Evolutionary conservation across 1,284 basidiomycete species (phyloP), one percentile per base, ranked within the genome.

Genomic region (Meira miltonrushii): DNA sequence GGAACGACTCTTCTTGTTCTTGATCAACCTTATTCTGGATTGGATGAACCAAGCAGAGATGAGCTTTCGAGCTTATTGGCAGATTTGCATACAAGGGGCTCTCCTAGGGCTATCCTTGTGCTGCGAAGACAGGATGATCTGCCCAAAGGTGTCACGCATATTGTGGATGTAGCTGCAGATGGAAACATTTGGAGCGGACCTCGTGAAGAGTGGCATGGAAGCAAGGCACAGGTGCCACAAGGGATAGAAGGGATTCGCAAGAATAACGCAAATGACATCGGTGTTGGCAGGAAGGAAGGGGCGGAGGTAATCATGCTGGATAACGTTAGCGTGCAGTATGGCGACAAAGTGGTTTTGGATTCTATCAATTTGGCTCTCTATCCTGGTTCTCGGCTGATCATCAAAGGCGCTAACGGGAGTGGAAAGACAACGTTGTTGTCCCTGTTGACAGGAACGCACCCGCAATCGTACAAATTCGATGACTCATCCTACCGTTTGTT

Each of bases 351-450:
- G 77, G 89, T 85, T 1, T 65, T 77, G 2, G 64, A 78, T 63
- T 78, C 57, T 13, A 58, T 76, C 44, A 44, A 59, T 13, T 62
- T 76, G 39, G 39, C 37, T 6, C 23, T 78, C 17, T 53, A 50
- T 6, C 74, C 71, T 0, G 64, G 61, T 11, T 50, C 58, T 2
- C 57, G 69, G 2, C 58, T 67, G 46, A 58, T 74, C 1, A 61
- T 75, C 5, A 65, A 62, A 38, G 90, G 75, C 15, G 71, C 71
- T 46, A 78, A 77, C 51, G 75, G 75, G 3, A 91, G 90, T 0
- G 94, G 94, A 1, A 98, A 98, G 81, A 94, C 93, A 0, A 97
- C 94, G 0, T 85, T 97, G 0, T 83, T 96, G n/a, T 87, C 93
- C 3, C 79, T 97, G 38, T 81, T 98, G 40, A 90, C 92, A 0